Percentiles rank a stretch among this genome's conserved stretches.
These are phyloP conservation scores for Colletotrichum viniferum DNA, from an alignment of 2,329 filamentous ascomycete species.

Conservation along the genomic window DNA sequence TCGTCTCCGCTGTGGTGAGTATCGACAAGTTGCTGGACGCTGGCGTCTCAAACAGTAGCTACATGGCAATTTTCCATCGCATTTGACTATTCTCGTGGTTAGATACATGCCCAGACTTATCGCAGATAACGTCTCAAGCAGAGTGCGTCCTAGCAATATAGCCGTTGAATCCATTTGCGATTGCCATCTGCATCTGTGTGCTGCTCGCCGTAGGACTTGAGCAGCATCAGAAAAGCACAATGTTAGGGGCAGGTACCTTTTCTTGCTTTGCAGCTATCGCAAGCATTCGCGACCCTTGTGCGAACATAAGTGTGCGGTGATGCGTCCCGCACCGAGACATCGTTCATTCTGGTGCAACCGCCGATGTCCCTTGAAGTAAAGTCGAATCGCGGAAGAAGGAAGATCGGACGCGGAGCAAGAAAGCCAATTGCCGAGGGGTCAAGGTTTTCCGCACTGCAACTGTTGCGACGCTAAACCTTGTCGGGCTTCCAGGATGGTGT, in stretches of 20 bases:
- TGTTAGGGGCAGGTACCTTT: constrained; percentile 35
- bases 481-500: not conserved
- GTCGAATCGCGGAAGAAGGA: constrained; percentile 11
- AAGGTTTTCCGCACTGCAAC: constrained; percentile 1
- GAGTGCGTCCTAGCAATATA: not conserved
- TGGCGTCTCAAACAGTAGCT: constrained; percentile 51
- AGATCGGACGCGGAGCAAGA: constrained; percentile 12
- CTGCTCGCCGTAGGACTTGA: not conserved
- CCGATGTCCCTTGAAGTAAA: not conserved
- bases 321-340: constrained; percentile 11
- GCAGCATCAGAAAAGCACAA: not conserved
- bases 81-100: constrained; percentile 43
- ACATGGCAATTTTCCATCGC: constrained; percentile 58
- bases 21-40: constrained; percentile 48
- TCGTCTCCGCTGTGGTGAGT: constrained; percentile 49
- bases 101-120: not conserved
- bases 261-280: constrained; percentile 57
- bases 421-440: not conserved
- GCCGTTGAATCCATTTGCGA: not conserved
- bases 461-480: not conserved
- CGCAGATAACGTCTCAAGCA: not conserved
- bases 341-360: constrained; percentile 14
- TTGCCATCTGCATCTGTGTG: not conserved
- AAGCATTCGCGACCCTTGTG: constrained; percentile 55
- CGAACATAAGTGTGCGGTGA: constrained; percentile 25